Base-by-base conservation (phyloP, 345 rosid species). In the Camelina laxa region DNA sequence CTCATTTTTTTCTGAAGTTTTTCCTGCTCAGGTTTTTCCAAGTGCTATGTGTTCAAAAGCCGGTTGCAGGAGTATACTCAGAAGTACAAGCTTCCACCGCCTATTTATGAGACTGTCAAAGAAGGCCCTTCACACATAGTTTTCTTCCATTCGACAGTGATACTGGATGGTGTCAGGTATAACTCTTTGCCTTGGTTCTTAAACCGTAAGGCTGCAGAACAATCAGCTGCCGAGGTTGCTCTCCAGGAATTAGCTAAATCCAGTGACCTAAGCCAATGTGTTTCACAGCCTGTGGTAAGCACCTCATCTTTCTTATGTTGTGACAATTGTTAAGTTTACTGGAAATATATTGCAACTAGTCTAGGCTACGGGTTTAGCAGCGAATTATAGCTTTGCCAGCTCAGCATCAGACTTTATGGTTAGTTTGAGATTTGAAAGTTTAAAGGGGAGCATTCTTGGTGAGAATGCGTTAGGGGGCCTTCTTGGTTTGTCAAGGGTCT, bases 201-300 rank as follows among this genome's bases (percentile, higher is more conserved):
- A 72, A 95, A 92, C 76, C 91, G 98, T 58, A 92, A 92, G 84
- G 97, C 98, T 67, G 97, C 99, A 0, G 98, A 95, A 80, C 98
- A 95, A 41, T 92, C 99, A 9, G 98, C 98, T 76, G 98, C 98
- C 0, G 98, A 90, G 84, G 92, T 90, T 65, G 97, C 98, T 68
- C 90, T 95, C 27, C 8, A 49, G 65, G 94, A 87, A 80, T 68
- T 92, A 61, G 79, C 91, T 1, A 95, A 89, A 70, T 73, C 86
- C 42, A 87, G 88, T 62, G 85, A 85, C 72, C 79, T 85, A 50
- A 69, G 75, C 50, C 74, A 83, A 55, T 63, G 80, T 83, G 85
- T 87, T 66, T 83, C 96, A 45, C 87, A 69, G 36, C 97, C 99
- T 66, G 78, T 92, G 56, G 99, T 95, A 85, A 88, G 96, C 78